Percentiles rank a stretch among this genome's conserved stretches.
Conservation (phyloP, 2,329 filamentous ascomycete genomes). For the Septoria linicola region DNA sequence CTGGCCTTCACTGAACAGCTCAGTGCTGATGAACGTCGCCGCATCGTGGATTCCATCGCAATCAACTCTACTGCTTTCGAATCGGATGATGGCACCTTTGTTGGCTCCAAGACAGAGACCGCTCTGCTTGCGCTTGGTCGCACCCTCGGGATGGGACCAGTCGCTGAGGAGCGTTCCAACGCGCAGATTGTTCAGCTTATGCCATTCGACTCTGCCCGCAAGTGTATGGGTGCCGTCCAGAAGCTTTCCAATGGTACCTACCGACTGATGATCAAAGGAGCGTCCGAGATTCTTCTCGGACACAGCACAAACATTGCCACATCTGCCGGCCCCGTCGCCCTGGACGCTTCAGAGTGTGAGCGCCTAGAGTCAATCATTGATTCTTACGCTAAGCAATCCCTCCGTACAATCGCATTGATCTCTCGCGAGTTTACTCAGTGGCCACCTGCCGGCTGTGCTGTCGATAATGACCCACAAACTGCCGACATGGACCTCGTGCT, state of each 20-base stretch:
- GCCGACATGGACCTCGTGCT: constrained; percentile 71
- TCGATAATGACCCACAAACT: constrained; percentile 61
- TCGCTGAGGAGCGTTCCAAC: constrained; percentile 63
- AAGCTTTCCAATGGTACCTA: constrained; percentile 54
- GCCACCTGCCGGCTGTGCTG: constrained; percentile 59
- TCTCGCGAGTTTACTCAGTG: constrained; percentile 83
- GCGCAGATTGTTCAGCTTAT: constrained; percentile 57
- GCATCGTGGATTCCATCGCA: constrained; percentile 63
- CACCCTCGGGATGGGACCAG: constrained; percentile 61
- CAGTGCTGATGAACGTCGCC: constrained; percentile 52
- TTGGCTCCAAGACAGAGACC: constrained; percentile 77
- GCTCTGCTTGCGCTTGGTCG: constrained; percentile 69
- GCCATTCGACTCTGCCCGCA: constrained; percentile 63
- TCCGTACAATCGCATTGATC: constrained; percentile 79
- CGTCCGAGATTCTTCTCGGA: constrained; percentile 51
- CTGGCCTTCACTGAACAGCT: constrained; percentile 56
- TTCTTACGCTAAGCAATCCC: constrained; percentile 72
- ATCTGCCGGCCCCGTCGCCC: constrained; percentile 57
- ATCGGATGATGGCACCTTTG: constrained; percentile 64
- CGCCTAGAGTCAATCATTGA: constrained; percentile 67
- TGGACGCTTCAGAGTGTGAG: constrained; percentile 52
- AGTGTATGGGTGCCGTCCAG: constrained; percentile 67
- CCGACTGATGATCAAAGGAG: constrained; percentile 56
- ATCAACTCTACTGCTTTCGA: constrained; percentile 71
- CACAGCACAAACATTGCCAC: constrained; percentile 55